A percentile compares a stretch with the other conserved stretches of the same genome.
Conservation (phyloP, 345 rosid genomes). For the Sisymbrium irio region DNA sequence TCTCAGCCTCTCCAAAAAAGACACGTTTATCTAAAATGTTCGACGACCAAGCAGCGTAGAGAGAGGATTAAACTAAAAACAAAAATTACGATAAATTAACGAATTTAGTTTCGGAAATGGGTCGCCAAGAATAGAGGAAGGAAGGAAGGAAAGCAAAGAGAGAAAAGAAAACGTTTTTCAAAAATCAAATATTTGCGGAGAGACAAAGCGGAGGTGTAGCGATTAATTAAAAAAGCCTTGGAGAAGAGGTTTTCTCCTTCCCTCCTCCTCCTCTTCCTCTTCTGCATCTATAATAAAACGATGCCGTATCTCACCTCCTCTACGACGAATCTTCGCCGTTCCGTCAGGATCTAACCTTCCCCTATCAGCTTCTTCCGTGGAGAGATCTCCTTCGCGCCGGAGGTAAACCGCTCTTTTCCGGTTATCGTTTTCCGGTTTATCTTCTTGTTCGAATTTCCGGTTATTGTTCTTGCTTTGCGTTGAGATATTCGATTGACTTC, state of each 20-base stretch:
- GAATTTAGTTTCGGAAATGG: constrained; percentile 13
- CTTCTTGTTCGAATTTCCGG: neutral
- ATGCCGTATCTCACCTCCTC: neutral
- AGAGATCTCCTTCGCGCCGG: constrained; percentile 18
- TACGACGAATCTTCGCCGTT: neutral
- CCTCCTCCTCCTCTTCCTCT: constrained; percentile 3
- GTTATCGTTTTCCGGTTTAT: neutral
- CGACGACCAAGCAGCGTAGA: neutral
- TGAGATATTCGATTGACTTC: constrained; percentile 22
- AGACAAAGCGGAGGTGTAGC: constrained; percentile 11
- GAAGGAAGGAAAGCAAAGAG: neutral
- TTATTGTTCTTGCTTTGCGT: constrained; percentile 2
- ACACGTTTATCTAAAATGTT: constrained; percentile 22
- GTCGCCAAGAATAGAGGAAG: constrained; percentile 32
- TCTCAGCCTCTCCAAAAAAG: neutral
- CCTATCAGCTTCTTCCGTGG: constrained; percentile 10
- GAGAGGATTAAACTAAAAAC: neutral
- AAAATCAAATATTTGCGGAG: constrained; percentile 43
- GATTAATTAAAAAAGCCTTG: no score
- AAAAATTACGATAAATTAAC: neutral
- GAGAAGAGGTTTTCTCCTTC: constrained; percentile 33
- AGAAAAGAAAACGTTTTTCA: no score
- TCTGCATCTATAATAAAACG: constrained; percentile 1
- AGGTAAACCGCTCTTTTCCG: constrained; percentile 22
- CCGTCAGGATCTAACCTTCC: constrained; percentile 16